Conservation (phyloP, 1,139 yeast species). For the Sugiyamaella pinicola region DNA sequence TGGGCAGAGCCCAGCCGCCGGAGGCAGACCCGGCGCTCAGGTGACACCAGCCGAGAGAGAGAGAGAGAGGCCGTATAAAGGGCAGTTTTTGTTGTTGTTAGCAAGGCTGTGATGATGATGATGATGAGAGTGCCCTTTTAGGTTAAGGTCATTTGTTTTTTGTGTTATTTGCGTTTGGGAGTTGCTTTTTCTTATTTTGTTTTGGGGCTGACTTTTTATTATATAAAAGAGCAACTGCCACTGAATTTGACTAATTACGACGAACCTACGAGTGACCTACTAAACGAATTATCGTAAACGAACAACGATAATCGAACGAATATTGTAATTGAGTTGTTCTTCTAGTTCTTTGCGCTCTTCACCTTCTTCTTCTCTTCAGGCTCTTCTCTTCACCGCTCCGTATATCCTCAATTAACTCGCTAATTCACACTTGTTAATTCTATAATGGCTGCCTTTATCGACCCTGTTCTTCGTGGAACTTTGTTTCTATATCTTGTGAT, state of each 20-base stretch:
- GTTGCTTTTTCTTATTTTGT: neutral
- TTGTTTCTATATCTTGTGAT: slow-evolving; percentile 77
- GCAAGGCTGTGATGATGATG: neutral
- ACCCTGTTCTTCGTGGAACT: slow-evolving; percentile 68
- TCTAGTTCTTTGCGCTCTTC: no score
- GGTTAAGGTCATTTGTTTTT: neutral
- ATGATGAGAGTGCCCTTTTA: neutral
- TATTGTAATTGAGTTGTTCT: no score
- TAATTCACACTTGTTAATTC: neutral
- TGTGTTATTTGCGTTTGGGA: neutral
- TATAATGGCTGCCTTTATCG: slow-evolving; percentile 62
- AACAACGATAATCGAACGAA: no score
- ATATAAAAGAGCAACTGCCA: slow-evolving; percentile 8
- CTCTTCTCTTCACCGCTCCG: no score
- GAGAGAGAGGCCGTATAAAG: no score
- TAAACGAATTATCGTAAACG: no score
- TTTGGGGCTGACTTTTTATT: neutral
- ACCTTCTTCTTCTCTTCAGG: no score
- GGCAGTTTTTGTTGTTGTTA: no score
- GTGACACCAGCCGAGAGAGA: no score
- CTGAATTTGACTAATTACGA: no score
- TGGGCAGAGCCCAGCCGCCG: neutral
- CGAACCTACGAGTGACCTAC: no score
- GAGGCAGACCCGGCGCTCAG: neutral
- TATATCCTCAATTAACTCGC: no score